Evolutionary conservation across 1,284 basidiomycete genomes (phyloP), one percentile per base, ranked within the genome.

Genomic region (Microstroma glucosiphilum): DNA sequence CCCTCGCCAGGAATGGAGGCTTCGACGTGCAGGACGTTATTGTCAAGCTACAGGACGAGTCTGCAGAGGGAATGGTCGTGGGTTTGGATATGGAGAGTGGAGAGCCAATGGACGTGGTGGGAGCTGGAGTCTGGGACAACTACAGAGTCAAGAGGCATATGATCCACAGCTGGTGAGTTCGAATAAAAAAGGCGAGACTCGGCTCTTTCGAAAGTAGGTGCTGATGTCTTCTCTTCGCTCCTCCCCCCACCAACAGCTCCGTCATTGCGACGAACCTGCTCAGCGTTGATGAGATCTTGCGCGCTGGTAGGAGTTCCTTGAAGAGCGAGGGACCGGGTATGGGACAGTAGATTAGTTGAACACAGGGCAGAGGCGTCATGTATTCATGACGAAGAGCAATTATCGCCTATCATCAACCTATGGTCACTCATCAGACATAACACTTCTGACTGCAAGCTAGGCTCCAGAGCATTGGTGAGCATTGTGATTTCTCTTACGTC

Each of bases 101-200:
- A 62, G 92, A 97, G 80, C 92, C 94, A 2, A 91, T 96, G 78
- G 94, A 99, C 78, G 94, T 96, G 6, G 89, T 91, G 15, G 88
- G 91, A 3, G 89, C 92, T 77, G 96, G 96, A 46, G 88, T 99
- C 19, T 98, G 94, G 93, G 96, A 99, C 81, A 98, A 98, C 82
- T 98, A 96, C 81, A 85, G 96, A 64, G 96, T 98, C 66, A 98
- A 98, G 83, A 84, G 94, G 67, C 96, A 98, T 78, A 96, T 98
- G 92, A 82, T 99, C 62, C 94, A 98, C 79, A 93, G 91, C 76
- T 90, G 90, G 30, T 37, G 30, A 37, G 91, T 91, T 73, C 78
- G 86, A 79, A 57, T 57, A 59, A 15, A 23, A 6, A 12, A 6
- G 58, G 40, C 41, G 41, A 19, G 6, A 17, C n/a, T 54, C 13